Evolutionary conservation across 441 rosid genomes (phyloP).

Genomic region (Croton laevigatus): DNA sequence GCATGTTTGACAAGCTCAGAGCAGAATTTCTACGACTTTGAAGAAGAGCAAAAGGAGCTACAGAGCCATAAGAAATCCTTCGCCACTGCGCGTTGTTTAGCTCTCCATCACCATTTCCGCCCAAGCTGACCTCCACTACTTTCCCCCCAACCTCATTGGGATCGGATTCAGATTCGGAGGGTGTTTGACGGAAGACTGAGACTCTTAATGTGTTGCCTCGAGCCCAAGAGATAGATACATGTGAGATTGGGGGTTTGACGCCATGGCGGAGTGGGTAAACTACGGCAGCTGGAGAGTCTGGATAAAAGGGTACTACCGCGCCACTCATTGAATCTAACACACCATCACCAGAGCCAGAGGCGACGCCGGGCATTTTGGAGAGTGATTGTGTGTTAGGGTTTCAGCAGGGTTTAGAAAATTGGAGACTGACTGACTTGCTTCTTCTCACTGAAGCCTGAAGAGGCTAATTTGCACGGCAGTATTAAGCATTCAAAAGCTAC

Average conservation of each 20-base stretch:
- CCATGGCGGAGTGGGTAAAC: constrained; percentile 64
- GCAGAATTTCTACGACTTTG: constrained; percentile 74
- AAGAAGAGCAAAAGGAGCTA: constrained; percentile 83
- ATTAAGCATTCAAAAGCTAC: neutral
- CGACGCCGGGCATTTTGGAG: constrained; percentile 47
- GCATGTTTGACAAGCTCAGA: constrained; percentile 53
- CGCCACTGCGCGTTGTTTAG: constrained; percentile 70
- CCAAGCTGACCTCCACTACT: constrained; percentile 67
- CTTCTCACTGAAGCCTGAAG: too few species aligned
- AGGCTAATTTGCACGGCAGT: too few species aligned
- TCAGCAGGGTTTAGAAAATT: constrained; percentile 28
- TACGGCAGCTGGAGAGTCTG: constrained; percentile 32
- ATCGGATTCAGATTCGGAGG: constrained; percentile 24
- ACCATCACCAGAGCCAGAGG: constrained; percentile 33
- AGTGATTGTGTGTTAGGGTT: constrained; percentile 33
- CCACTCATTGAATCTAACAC: constrained; percentile 24
- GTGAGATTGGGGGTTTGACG: constrained; percentile 60
- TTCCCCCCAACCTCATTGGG: constrained; percentile 50
- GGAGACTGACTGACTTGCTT: neutral
- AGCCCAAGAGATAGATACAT: constrained; percentile 79
- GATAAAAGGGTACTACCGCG: constrained; percentile 41
- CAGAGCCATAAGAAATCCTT: constrained; percentile 77
- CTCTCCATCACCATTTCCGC: constrained; percentile 55
- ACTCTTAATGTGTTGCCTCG: constrained; percentile 84
- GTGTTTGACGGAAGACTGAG: constrained; percentile 42